Conservation (phyloP, 345 rosid genomes). For the Populus deltoides region DNA sequence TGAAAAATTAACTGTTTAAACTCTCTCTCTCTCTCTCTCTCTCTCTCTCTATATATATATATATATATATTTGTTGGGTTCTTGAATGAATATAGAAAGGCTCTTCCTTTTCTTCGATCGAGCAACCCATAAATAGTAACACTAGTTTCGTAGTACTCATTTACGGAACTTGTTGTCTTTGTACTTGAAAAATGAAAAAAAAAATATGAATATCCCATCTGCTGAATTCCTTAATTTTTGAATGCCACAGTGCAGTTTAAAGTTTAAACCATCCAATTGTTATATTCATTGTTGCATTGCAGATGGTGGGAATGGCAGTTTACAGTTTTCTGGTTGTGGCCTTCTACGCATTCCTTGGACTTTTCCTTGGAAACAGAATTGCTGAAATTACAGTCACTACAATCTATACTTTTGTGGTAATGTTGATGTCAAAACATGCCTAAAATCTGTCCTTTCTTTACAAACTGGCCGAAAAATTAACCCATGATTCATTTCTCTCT, state of each 20-base stretch:
- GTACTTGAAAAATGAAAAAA: background rate
- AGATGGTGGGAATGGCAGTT: slow-evolving; percentile 80
- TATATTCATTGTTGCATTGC: slow-evolving; percentile 20
- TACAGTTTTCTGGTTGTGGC: slow-evolving; percentile 61
- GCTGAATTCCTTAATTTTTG: background rate
- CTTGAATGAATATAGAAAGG: background rate
- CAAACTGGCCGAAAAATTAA: background rate
- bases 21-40: background rate
- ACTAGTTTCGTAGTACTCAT: background rate
- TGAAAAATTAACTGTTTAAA: background rate
- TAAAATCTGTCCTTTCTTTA: background rate
- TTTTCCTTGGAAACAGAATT: slow-evolving; percentile 70
- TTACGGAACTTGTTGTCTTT: background rate
- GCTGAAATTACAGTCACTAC: slow-evolving; percentile 66
- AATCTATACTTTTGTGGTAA: slow-evolving; percentile 69
- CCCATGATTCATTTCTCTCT: background rate
- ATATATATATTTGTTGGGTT: background rate
- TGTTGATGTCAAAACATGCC: background rate
- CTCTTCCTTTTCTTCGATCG: background rate
- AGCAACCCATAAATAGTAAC: background rate
- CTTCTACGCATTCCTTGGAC: slow-evolving; percentile 78
- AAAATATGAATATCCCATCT: background rate
- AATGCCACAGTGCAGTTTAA: background rate
- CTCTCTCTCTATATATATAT: background rate
- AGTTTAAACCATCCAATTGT: background rate